Evolutionary conservation across 768 basidiomycete species (phyloP).

Genomic region (Candolleomyces eurysporus): DNA sequence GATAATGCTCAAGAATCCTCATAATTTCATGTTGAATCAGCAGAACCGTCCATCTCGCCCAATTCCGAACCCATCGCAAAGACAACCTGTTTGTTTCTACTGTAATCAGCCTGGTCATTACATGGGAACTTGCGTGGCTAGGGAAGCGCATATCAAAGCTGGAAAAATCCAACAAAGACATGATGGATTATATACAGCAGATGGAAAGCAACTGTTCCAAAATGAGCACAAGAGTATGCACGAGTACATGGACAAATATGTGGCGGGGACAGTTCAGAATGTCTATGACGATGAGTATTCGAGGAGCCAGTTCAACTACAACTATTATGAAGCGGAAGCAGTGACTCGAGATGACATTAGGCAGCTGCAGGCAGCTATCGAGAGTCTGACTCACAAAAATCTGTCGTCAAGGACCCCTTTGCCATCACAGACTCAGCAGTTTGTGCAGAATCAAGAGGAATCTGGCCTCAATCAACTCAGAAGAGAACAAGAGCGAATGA

Average conservation of each 20-base stretch:
- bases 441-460: too few species aligned
- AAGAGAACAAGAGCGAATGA: not conserved
- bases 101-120: not conserved
- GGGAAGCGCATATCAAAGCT: not conserved
- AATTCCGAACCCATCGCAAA: too few species aligned
- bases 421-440: not conserved
- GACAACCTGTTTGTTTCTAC: not conserved
- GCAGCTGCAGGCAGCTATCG: not conserved
- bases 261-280: not conserved
- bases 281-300: not conserved
- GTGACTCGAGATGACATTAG: not conserved
- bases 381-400: not conserved
- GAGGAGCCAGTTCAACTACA: not conserved
- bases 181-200: not conserved
- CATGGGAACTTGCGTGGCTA: not conserved
- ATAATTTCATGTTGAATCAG: too few species aligned
- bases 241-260: not conserved
- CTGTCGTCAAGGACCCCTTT: not conserved
- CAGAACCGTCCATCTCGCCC: too few species aligned
- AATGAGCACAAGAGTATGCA: not conserved
- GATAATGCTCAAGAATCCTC: too few species aligned
- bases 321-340: not conserved
- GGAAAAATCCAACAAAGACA: not conserved
- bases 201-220: not conserved
- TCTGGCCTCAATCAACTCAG: not conserved